A percentile compares a stretch with the other conserved stretches of the same genome.
Evolutionary conservation across 768 basidiomycete genomes (phyloP).

Genomic region (Auriscalpium vulgare): DNA sequence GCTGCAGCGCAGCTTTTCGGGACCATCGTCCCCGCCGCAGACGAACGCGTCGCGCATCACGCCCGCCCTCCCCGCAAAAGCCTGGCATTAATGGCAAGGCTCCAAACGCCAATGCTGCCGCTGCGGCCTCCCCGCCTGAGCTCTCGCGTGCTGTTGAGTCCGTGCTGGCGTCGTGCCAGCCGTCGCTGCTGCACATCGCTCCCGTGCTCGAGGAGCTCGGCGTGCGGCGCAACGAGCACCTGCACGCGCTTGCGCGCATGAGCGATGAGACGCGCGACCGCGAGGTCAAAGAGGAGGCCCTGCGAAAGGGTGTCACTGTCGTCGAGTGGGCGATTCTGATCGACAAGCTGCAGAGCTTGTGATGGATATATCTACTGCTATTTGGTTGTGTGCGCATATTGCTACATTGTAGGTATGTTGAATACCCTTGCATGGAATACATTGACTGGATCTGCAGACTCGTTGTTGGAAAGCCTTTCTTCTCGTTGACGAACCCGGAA

Average conservation of each 20-base stretch:
- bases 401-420: too few relatives aligned
- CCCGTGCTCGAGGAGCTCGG: slow-evolving; percentile 52
- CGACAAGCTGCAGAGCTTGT: slow-evolving; percentile 46
- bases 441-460: too few relatives aligned
- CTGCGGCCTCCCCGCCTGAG: slow-evolving; percentile 25
- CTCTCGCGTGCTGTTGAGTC: slow-evolving; percentile 38
- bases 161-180: slow-evolving; percentile 54
- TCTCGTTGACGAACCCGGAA: too few relatives aligned
- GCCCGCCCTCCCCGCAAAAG: too few relatives aligned
- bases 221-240: slow-evolving; percentile 50
- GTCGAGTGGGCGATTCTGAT: slow-evolving; percentile 77
- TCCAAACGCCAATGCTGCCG: not conserved
- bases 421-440: too few relatives aligned
- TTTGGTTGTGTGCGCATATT: not conserved
- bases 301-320: slow-evolving; percentile 59
- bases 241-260: slow-evolving; percentile 52
- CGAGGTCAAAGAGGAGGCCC: slow-evolving; percentile 62
- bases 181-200: slow-evolving; percentile 54
- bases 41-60: not conserved
- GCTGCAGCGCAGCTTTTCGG: slow-evolving; percentile 1
- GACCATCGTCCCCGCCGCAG: slow-evolving; percentile 7
- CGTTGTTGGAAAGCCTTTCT: not conserved
- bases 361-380: not conserved
- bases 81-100: too few relatives aligned
- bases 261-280: slow-evolving; percentile 60